Evolutionary conservation across 2,329 filamentous ascomycete species (phyloP), one percentile per base, ranked within the genome.

Genomic region (Aaosphaeria pasadenensis): DNA sequence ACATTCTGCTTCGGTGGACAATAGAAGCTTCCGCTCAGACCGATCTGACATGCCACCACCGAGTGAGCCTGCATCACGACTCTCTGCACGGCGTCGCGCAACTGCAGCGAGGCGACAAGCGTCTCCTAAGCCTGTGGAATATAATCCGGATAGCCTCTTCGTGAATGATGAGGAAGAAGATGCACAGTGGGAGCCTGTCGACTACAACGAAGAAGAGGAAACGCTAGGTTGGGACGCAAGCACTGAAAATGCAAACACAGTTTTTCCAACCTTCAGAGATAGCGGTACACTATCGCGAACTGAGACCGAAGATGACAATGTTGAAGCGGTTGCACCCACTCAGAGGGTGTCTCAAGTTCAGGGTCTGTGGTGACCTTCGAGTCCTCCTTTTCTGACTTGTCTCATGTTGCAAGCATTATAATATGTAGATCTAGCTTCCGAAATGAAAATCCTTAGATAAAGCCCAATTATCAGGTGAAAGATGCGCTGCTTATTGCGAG

Each of bases 161-260:
- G 78, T 91, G n/a, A 78, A 80, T 11, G 74, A 73, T n/a, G 75
- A 69, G 6, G 84, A 89, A 30, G 86, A 89, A 28, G 86, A 89
- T 52, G 76, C 79, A 40, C 74, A 77, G 46, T 92, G 88, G 88
- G 86, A 90, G 54, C 87, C 88, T 2, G 76, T 87, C 2, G 79
- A 82, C 45, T 84, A 83, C 41, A 81, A 82, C 5, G 84, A 85
- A 30, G 81, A 84, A 46, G 80, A 84, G 53, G 83, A 84, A 43
- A 83, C 84, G 57, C 72, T 91, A 40, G 85, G 84, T 35, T 92
- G 88, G 88, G 86, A 91, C 67, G 79, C 84, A 44, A 87, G 81
- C 60, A 81, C 79, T 35, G 79, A 86, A 42, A 58, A 70, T 43
- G 66, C 69, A 38, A 53, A 56, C 39, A 63, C 59, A 1, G 62